These are phyloP conservation scores for Keithomyces neogunnii DNA, from an alignment of 2,329 filamentous ascomycete species.

Conservation along the genomic window DNA sequence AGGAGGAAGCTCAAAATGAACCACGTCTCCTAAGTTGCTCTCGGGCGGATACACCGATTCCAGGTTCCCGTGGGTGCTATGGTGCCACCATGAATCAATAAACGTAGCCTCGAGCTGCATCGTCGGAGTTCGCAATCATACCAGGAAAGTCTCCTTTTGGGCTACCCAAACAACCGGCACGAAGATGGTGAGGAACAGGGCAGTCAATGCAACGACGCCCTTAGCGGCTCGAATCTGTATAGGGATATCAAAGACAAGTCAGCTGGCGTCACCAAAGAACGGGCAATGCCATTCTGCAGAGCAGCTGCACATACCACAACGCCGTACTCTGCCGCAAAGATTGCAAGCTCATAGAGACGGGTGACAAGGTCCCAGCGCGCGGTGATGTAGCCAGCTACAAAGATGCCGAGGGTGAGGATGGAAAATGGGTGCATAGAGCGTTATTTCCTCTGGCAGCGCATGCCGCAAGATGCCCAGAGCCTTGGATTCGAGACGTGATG, in stretches of 20 bases:
- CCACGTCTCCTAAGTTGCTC: slow-evolving; percentile 91
- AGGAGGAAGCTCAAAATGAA: slow-evolving; percentile 61
- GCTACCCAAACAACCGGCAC: slow-evolving; percentile 80
- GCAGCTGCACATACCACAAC: slow-evolving; percentile 59
- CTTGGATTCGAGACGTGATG: background rate
- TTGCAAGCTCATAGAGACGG: slow-evolving; percentile 88
- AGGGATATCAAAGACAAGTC: background rate
- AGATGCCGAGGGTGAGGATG: slow-evolving; percentile 90
- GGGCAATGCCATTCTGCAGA: background rate
- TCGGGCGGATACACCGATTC: slow-evolving; percentile 80
- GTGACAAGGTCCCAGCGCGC: slow-evolving; percentile 98
- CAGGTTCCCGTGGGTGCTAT: slow-evolving; percentile 73
- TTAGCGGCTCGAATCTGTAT: slow-evolving; percentile 72
- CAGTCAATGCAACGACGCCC: slow-evolving; percentile 72
- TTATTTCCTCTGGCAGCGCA: slow-evolving; percentile 33
- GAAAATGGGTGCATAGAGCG: slow-evolving; percentile 96
- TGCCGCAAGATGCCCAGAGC: slow-evolving; percentile 23
- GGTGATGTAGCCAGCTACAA: slow-evolving; percentile 98
- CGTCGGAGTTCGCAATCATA: slow-evolving; percentile 34
- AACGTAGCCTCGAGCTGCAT: background rate
- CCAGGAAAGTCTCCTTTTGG: slow-evolving; percentile 68
- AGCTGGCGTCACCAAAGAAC: background rate
- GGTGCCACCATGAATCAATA: background rate
- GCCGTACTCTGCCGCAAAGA: slow-evolving; percentile 98
- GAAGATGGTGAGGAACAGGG: slow-evolving; percentile 77